These are phyloP conservation scores for Vanilla planifolia DNA, from an alignment of 106 monocot genomes.

Conservation along the genomic window DNA sequence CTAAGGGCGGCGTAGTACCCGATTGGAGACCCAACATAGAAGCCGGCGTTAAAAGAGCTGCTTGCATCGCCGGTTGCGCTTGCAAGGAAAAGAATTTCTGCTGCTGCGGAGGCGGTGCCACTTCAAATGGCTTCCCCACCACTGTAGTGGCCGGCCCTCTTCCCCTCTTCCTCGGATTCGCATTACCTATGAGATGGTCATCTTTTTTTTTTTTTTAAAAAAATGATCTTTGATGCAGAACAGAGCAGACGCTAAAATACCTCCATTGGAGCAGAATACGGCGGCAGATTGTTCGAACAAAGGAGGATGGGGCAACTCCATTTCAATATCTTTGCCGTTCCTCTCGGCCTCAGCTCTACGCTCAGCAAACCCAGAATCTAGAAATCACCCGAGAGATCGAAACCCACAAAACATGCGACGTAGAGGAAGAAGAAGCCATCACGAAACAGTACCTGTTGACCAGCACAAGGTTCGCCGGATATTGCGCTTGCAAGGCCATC, in stretches of 20 bases:
- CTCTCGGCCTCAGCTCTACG: slow-evolving; percentile 18
- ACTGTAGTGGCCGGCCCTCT: slow-evolving; percentile 23
- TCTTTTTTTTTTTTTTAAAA: too few relatives aligned
- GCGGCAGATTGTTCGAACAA: slow-evolving; percentile 15
- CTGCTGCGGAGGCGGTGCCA: slow-evolving; percentile 10
- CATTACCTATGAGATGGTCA: not conserved
- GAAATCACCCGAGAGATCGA: slow-evolving; percentile 1
- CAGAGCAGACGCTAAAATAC: too few relatives aligned
- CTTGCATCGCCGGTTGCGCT: not conserved
- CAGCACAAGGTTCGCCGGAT: slow-evolving; percentile 29
- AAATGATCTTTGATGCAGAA: too few relatives aligned
- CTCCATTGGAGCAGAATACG: slow-evolving; percentile 22
- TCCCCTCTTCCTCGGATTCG: slow-evolving; percentile 28
- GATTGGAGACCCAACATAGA: slow-evolving; percentile 12
- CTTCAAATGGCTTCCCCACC: not conserved
- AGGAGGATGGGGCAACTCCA: not conserved
- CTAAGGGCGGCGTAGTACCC: slow-evolving; percentile 1
- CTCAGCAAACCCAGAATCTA: not conserved
- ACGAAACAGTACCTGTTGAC: slow-evolving; percentile 19
- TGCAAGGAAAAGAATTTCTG: slow-evolving; percentile 3
- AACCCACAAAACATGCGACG: not conserved
- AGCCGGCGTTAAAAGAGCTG: too few relatives aligned
- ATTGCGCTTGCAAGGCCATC: slow-evolving; percentile 65
- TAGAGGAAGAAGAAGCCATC: not conserved
- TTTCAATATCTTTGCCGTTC: slow-evolving; percentile 20